These are phyloP conservation scores for Carex scoparia DNA, from an alignment of 176 grass and related monocot genomes.

Conservation along the genomic window DNA sequence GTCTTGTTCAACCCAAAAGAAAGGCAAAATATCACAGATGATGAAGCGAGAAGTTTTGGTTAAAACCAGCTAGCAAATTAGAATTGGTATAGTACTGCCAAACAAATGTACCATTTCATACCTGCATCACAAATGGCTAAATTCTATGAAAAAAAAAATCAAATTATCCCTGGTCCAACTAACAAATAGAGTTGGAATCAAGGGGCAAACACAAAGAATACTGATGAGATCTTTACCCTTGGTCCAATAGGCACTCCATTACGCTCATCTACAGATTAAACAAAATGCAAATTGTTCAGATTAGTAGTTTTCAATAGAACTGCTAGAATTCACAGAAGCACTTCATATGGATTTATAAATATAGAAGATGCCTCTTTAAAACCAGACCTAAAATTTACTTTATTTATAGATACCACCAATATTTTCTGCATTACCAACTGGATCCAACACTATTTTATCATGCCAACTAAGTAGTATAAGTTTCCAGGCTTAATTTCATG, in stretches of 20 bases:
- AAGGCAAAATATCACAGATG: background rate
- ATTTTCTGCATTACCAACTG: background rate
- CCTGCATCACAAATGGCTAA: background rate
- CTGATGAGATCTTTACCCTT: slow-evolving; percentile 26
- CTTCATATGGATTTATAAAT: background rate
- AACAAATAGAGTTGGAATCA: background rate
- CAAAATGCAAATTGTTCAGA: background rate
- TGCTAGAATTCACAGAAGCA: background rate
- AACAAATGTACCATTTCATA: background rate
- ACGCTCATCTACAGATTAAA: slow-evolving; percentile 41
- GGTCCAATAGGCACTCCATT: slow-evolving; percentile 52
- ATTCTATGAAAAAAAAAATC: background rate
- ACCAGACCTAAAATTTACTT: background rate
- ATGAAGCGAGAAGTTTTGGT: background rate
- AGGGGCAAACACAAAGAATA: slow-evolving; percentile 2
- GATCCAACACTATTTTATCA: background rate
- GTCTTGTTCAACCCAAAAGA: background rate
- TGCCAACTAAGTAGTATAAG: background rate
- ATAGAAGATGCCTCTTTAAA: background rate
- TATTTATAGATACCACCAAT: background rate
- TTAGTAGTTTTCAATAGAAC: background rate
- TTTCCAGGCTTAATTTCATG: background rate
- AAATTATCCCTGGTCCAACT: background rate
- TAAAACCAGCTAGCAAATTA: background rate
- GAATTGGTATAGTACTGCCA: background rate